A percentile compares a stretch with the other conserved stretches of the same genome.
Evolutionary conservation across 2,329 filamentous ascomycete species (phyloP).

Genomic region (Phoma herbarum): DNA sequence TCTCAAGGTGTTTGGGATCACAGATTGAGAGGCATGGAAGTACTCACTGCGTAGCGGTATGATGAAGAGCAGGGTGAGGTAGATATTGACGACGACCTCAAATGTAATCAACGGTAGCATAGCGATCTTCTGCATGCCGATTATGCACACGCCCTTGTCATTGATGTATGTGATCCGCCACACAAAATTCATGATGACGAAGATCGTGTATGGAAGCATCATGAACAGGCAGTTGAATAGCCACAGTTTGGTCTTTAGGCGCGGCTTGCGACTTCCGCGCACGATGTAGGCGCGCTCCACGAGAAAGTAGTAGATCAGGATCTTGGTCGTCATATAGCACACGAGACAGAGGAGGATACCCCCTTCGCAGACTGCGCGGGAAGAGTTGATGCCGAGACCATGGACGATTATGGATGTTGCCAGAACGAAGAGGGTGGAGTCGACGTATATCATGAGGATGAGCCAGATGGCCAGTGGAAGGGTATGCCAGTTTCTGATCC

Average conservation of each 20-base stretch:
- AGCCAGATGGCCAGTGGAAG: background rate
- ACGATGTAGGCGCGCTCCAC: constrained; percentile 72
- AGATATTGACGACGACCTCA: background rate
- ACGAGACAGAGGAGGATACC: constrained; percentile 68
- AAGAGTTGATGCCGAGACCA: constrained; percentile 65
- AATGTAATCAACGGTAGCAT: background rate
- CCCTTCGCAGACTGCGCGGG: constrained; percentile 61
- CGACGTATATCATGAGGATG: constrained; percentile 66
- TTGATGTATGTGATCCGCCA: constrained; percentile 64
- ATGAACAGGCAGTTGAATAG: constrained; percentile 69
- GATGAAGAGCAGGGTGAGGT: background rate
- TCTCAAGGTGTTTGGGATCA: too few relatives aligned
- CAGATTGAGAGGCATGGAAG: background rate
- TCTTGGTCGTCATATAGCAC: constrained; percentile 71
- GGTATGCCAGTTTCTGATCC: background rate
- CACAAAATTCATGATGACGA: constrained; percentile 68
- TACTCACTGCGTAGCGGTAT: background rate
- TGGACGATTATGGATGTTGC: constrained; percentile 65
- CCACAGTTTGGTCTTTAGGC: constrained; percentile 63
- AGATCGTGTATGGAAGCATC: constrained; percentile 52
- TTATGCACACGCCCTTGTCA: constrained; percentile 61
- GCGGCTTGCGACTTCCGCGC: constrained; percentile 52
- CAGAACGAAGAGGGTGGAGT: constrained; percentile 69
- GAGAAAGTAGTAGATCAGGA: constrained; percentile 71
- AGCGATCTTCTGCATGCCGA: background rate